phyloP scores from a whole-genome alignment of 2,329 filamentous ascomycete species.

The Aaosphaeria pasadenensis region DNA sequence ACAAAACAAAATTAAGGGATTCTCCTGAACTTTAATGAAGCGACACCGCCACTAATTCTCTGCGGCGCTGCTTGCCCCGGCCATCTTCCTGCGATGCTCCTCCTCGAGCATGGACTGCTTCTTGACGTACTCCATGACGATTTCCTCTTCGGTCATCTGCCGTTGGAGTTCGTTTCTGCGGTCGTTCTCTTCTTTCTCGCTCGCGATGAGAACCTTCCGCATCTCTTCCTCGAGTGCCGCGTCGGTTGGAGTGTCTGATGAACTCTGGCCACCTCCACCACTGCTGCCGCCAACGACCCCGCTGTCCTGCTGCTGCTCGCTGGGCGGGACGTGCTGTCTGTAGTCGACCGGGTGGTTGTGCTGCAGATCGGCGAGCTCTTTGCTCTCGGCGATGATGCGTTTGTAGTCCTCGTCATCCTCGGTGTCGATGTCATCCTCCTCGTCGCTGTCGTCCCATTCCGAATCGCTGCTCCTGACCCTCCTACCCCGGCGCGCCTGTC shows the following conservation, averaged over 20 bases:
- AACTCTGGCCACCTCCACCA: constrained; percentile 7
- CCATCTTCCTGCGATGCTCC: constrained; percentile 7
- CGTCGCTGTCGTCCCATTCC: constrained; percentile 28
- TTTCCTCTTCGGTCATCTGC: constrained; percentile 60
- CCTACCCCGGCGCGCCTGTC: background rate
- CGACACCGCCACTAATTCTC: too few species aligned
- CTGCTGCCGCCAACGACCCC: constrained; percentile 10
- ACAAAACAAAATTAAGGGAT: too few species aligned
- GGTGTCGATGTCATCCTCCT: constrained; percentile 29
- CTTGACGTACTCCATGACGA: constrained; percentile 73
- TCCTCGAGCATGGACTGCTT: constrained; percentile 69
- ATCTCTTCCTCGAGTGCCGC: constrained; percentile 57
- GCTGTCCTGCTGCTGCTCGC: constrained; percentile 2
- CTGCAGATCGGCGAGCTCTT: constrained; percentile 27
- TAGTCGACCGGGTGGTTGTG: constrained; percentile 16
- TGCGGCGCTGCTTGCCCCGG: too few species aligned
- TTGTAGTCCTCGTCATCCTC: constrained; percentile 37
- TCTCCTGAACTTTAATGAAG: too few species aligned
- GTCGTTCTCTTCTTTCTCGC: constrained; percentile 16
- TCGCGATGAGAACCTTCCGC: constrained; percentile 12
- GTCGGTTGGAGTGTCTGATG: constrained; percentile 35
- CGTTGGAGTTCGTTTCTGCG: constrained; percentile 40
- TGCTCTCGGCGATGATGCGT: constrained; percentile 33
- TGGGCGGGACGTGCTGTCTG: constrained; percentile 4
- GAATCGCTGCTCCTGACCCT: constrained; percentile 2